These are phyloP conservation scores for Arthrobotrys sphaeroides DNA, from an alignment of 2,329 filamentous ascomycete genomes.

Conservation along the genomic window DNA sequence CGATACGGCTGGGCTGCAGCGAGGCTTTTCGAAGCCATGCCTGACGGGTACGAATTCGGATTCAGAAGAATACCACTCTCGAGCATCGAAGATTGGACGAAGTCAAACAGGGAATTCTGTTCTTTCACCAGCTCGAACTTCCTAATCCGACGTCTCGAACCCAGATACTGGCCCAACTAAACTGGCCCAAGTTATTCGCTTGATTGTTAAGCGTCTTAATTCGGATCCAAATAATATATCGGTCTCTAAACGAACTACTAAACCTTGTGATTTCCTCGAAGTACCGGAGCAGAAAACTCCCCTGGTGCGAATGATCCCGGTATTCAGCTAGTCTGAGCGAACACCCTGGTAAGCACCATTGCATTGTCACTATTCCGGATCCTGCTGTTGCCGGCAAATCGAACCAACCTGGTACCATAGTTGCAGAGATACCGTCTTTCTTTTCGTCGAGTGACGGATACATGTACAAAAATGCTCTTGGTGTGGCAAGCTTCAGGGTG, in stretches of 20 bases:
- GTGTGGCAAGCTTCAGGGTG: slow-evolving; percentile 53
- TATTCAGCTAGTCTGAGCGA: slow-evolving; percentile 10
- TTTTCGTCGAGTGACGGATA: slow-evolving; percentile 49
- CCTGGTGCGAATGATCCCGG: slow-evolving; percentile 47
- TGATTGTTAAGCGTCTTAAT: slow-evolving; percentile 53
- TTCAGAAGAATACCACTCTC: neutral
- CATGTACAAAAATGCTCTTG: slow-evolving; percentile 50
- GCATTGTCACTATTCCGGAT: slow-evolving; percentile 46
- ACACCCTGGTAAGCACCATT: slow-evolving; percentile 46
- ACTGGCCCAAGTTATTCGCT: slow-evolving; percentile 46
- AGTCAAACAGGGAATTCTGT: slow-evolving; percentile 20
- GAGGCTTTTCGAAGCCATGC: slow-evolving; percentile 1
- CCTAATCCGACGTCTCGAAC: slow-evolving; percentile 3
- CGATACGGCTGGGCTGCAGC: neutral
- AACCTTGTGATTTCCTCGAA: slow-evolving; percentile 43
- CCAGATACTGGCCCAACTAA: slow-evolving; percentile 5
- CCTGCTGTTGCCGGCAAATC: slow-evolving; percentile 53
- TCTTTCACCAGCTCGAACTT: neutral
- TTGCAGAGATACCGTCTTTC: slow-evolving; percentile 32
- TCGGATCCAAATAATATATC: slow-evolving; percentile 52
- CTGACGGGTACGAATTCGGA: neutral
- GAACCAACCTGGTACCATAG: slow-evolving; percentile 48
- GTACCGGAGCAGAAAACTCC: slow-evolving; percentile 34
- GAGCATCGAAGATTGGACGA: slow-evolving; percentile 40
- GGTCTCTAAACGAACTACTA: slow-evolving; percentile 40